Conservation (phyloP, 805 yeast genomes). For the Wickerhamomyces ciferrii region DNA sequence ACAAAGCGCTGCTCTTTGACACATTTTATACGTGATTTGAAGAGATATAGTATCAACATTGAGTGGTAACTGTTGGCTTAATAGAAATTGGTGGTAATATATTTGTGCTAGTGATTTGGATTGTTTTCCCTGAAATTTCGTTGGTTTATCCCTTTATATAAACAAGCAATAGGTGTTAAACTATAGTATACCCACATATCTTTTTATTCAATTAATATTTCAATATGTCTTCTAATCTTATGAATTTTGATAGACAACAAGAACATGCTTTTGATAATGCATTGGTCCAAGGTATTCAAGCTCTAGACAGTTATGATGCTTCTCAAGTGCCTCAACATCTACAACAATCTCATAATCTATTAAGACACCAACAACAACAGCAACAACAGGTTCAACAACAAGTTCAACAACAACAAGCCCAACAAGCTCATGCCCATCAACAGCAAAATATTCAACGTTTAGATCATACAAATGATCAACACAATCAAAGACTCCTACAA, state of each 20-base stretch:
- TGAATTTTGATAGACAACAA: constrained; percentile 10
- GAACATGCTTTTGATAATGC: constrained; percentile 7
- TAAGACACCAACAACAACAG: constrained; percentile 1
- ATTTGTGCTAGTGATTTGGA: neutral
- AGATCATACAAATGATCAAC: neutral
- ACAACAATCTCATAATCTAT: neutral
- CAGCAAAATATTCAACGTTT: neutral
- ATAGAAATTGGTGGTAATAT: neutral
- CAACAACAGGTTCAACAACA: constrained; percentile 1
- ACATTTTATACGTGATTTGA: neutral
- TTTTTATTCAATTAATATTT: neutral
- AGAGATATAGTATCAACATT: neutral
- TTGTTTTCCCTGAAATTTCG: too few relatives aligned
- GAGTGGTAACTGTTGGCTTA: neutral
- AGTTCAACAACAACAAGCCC: constrained; percentile 11
- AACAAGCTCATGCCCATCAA: constrained; percentile 8
- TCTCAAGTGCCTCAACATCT: neutral
- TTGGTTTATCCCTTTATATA: neutral
- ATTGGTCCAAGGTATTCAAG: constrained; percentile 8
- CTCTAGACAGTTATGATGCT: constrained; percentile 8
- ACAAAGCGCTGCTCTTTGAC: neutral
- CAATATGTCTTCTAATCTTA: constrained; percentile 2
- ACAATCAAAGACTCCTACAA: neutral
- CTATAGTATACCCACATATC: too few relatives aligned
- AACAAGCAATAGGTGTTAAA: neutral